phyloP scores from a whole-genome alignment of 2,329 filamentous ascomycete species.

The Trichoderma harzianum region DNA sequence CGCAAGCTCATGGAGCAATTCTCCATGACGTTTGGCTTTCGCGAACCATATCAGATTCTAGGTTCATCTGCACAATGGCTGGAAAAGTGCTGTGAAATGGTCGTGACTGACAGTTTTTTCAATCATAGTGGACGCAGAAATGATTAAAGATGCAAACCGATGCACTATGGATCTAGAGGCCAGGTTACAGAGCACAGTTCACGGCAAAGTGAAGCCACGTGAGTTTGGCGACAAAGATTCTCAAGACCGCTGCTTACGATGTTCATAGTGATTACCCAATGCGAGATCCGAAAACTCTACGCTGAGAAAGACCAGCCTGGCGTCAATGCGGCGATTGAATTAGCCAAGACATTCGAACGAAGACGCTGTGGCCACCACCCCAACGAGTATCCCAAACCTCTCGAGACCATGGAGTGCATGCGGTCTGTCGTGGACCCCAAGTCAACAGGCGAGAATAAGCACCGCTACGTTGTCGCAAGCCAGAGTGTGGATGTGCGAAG shows the following conservation, averaged over 20 bases:
- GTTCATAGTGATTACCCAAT: slow-evolving; percentile 69
- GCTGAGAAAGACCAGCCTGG: slow-evolving; percentile 54
- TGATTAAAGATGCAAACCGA: slow-evolving; percentile 74
- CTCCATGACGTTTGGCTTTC: slow-evolving; percentile 82
- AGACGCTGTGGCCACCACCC: slow-evolving; percentile 76
- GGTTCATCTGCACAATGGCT: slow-evolving; percentile 41
- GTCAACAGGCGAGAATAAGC: slow-evolving; percentile 66
- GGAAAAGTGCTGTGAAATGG: background rate
- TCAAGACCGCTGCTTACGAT: slow-evolving; percentile 24
- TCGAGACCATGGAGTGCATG: slow-evolving; percentile 68
- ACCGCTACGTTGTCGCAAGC: slow-evolving; percentile 73
- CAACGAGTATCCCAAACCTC: slow-evolving; percentile 66
- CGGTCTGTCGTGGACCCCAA: slow-evolving; percentile 76
- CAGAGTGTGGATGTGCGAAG: slow-evolving; percentile 65
- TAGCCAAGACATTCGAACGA: slow-evolving; percentile 72
- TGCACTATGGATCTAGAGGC: slow-evolving; percentile 88
- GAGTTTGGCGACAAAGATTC: slow-evolving; percentile 32
- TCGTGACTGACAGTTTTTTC: background rate
- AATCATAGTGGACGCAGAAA: slow-evolving; percentile 71
- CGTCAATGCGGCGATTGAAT: slow-evolving; percentile 60
- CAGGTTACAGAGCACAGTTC: slow-evolving; percentile 75
- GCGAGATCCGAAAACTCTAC: slow-evolving; percentile 77
- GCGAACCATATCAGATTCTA: slow-evolving; percentile 89
- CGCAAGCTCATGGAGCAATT: slow-evolving; percentile 92
- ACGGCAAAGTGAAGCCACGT: slow-evolving; percentile 82